These are phyloP conservation scores for Glonium stellatum DNA, from an alignment of 495 filamentous ascomycete species.

Conservation along the genomic window DNA sequence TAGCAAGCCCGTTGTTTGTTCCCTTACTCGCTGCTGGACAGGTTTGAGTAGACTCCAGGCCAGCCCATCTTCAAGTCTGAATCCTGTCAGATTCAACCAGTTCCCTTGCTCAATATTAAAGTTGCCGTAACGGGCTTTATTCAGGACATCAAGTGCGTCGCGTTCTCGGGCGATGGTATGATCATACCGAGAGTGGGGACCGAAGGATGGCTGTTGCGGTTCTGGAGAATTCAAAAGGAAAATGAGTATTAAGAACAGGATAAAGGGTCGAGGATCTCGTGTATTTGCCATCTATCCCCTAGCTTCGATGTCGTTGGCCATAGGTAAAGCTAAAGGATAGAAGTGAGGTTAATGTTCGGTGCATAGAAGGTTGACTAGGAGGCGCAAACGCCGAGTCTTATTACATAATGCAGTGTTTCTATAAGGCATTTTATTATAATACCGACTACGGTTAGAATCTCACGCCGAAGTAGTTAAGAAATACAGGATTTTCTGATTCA, in stretches of 20 bases:
- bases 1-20: conserved; percentile 44
- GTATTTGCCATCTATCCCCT: conserved; percentile 27
- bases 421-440: too few species aligned
- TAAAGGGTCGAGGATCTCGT: conserved; percentile 32
- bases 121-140: conserved; percentile 66
- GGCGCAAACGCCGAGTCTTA: too few species aligned
- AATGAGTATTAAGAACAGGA: conserved; percentile 36
- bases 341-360: neutral
- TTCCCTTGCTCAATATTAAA: conserved; percentile 51
- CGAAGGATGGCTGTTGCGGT: conserved; percentile 39
- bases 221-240: conserved; percentile 35
- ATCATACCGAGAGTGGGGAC: conserved; percentile 25
- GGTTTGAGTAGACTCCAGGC: conserved; percentile 58
- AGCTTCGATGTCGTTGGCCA: neutral
- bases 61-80: conserved; percentile 64
- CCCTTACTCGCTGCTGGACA: conserved; percentile 50
- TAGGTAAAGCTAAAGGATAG: neutral
- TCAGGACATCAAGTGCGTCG: conserved; percentile 57
- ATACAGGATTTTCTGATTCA: neutral
- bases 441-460: too few species aligned
- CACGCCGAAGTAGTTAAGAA: too few species aligned
- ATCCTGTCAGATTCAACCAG: conserved; percentile 72
- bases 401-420: too few species aligned
- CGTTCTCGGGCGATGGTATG: conserved; percentile 40
- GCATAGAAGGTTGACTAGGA: too few species aligned